Percentiles rank a stretch among this genome's conserved stretches.
These are phyloP conservation scores for Spergularia bocconei DNA, from an alignment of 148 eudicot genomes.

Conservation along the genomic window DNA sequence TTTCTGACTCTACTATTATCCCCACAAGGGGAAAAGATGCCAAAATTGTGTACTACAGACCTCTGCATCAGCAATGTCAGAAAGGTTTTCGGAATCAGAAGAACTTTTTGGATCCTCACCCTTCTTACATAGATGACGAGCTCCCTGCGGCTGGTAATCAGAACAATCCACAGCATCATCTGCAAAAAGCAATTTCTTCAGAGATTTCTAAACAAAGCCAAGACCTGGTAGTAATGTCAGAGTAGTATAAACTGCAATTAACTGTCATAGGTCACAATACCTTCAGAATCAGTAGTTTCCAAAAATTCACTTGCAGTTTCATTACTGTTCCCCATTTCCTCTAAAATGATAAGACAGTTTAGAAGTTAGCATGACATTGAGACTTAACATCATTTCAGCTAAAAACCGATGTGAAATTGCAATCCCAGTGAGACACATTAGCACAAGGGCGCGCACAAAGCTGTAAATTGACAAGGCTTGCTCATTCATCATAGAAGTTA, in stretches of 20 bases:
- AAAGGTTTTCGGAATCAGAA: slow-evolving; percentile 29
- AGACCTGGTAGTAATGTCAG: background rate
- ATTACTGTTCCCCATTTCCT: slow-evolving; percentile 20
- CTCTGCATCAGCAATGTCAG: slow-evolving; percentile 39
- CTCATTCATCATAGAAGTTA: background rate
- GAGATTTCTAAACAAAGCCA: background rate
- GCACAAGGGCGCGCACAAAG: background rate
- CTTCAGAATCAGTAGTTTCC: slow-evolving; percentile 29
- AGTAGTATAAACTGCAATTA: background rate
- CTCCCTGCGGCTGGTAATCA: background rate
- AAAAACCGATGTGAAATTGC: background rate
- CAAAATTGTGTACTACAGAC: slow-evolving; percentile 9
- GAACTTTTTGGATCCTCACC: slow-evolving; percentile 21
- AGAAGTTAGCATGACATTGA: background rate
- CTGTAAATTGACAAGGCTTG: background rate
- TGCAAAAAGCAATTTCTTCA: background rate
- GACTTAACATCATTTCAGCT: background rate
- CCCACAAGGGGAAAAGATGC: background rate
- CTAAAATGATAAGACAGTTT: background rate
- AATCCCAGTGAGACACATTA: background rate
- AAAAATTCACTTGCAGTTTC: slow-evolving; percentile 16
- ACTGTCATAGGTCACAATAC: slow-evolving; percentile 1
- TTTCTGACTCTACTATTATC: slow-evolving; percentile 3
- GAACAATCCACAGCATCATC: slow-evolving; percentile 18
- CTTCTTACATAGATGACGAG: slow-evolving; percentile 9